Evolutionary conservation across 208 protist species (phyloP).

Genomic region (Leishmania guyanensis): DNA sequence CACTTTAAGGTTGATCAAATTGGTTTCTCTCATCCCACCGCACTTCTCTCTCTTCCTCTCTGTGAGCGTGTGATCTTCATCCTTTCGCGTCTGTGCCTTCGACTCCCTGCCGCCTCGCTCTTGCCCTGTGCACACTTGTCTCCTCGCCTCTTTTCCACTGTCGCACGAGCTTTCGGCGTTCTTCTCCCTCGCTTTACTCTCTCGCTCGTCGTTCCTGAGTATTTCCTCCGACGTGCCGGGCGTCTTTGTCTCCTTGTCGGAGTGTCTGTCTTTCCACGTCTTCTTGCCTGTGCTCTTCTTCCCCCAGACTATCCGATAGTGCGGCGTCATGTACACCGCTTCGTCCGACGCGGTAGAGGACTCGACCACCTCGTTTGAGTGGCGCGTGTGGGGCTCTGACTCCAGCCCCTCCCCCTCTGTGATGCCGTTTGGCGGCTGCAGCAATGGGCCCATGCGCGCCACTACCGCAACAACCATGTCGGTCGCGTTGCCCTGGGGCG

Average conservation of each 20-base stretch:
- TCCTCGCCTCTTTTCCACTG: not conserved
- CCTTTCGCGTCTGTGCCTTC: too few relatives aligned
- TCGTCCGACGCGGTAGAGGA: not conserved
- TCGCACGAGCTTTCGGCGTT: not conserved
- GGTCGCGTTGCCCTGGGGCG: not conserved
- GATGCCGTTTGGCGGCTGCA: not conserved
- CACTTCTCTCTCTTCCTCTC: too few relatives aligned
- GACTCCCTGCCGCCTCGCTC: too few relatives aligned
- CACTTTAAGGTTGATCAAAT: too few relatives aligned
- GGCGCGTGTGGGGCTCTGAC: conserved; percentile 10
- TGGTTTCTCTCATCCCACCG: too few relatives aligned
- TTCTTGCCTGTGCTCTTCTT: not conserved
- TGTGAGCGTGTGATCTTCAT: too few relatives aligned
- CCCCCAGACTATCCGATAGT: too few relatives aligned
- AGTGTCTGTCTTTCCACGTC: not conserved
- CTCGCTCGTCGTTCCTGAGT: not conserved
- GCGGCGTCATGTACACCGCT: not conserved
- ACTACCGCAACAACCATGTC: not conserved
- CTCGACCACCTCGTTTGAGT: not conserved
- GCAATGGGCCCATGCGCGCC: not conserved
- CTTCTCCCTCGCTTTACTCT: not conserved
- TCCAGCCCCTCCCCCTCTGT: not conserved
- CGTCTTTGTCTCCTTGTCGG: not conserved
- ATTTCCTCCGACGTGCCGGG: too few relatives aligned
- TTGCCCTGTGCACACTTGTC: too few relatives aligned